phyloP scores from a whole-genome alignment of 257 asterid genomes.

The Penstemon barbatus region DNA sequence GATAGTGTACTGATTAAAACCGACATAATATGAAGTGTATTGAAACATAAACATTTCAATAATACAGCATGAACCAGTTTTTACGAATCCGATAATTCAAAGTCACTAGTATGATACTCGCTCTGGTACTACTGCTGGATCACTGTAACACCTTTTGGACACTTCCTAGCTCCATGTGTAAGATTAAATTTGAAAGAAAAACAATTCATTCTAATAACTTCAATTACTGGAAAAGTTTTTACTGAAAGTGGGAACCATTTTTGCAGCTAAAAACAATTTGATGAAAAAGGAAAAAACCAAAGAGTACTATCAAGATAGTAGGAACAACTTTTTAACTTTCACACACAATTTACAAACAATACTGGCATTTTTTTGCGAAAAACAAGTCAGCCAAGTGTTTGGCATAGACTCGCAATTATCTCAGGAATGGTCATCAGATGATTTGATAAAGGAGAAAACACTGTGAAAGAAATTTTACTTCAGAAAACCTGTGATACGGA shows the following conservation, averaged over 20 bases:
- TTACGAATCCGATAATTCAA: slow-evolving; percentile 8
- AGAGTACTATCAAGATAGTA: neutral
- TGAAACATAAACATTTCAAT: slow-evolving; percentile 7
- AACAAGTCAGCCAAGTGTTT: neutral
- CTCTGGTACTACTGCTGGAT: neutral
- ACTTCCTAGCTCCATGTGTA: slow-evolving; percentile 2
- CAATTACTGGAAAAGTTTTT: neutral
- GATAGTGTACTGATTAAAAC: neutral
- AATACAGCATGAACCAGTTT: neutral
- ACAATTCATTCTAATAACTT: neutral
- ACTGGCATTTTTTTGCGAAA: no score
- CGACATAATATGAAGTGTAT: neutral
- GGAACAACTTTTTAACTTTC: no score
- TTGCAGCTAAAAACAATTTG: neutral
- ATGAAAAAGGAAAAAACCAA: slow-evolving; percentile 7
- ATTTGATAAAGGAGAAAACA: neutral
- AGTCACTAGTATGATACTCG: neutral
- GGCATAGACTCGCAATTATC: neutral
- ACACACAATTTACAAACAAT: no score
- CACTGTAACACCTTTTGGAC: slow-evolving; percentile 7
- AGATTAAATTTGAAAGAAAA: neutral
- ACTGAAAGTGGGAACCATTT: neutral
- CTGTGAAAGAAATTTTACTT: neutral
- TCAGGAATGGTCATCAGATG: neutral
- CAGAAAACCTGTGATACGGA: neutral